Conservation (phyloP, 495 filamentous ascomycete genomes). For the Penicillium cinerascens region DNA sequence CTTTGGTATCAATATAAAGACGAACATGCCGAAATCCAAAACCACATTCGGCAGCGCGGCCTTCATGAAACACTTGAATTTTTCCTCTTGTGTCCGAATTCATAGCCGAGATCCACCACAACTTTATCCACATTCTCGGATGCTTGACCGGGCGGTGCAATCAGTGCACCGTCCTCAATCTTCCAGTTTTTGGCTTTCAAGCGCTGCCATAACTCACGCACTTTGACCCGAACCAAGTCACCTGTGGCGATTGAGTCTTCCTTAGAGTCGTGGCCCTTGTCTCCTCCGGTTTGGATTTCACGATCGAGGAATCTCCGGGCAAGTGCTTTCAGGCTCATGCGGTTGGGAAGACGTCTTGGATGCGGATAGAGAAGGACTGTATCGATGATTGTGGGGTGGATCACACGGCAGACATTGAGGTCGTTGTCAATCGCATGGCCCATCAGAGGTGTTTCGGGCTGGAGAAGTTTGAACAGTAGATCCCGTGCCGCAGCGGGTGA, state of each 20-base stretch:
- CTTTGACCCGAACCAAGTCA: conserved; percentile 69
- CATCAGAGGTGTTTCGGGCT: conserved; percentile 74
- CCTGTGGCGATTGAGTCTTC: conserved; percentile 89
- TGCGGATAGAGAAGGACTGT: conserved; percentile 83
- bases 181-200: conserved; percentile 64
- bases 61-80: background rate
- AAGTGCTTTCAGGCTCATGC: conserved; percentile 70
- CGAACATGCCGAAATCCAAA: background rate
- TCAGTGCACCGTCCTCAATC: conserved; percentile 48
- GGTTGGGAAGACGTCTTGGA: conserved; percentile 61
- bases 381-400: conserved; percentile 83
- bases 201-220: conserved; percentile 60
- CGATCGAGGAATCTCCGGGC: conserved; percentile 60
- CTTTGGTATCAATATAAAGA: background rate
- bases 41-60: background rate
- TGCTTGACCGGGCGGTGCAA: conserved; percentile 37
- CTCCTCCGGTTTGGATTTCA: conserved; percentile 73
- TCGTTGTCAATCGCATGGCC: conserved; percentile 97
- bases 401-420: conserved; percentile 73
- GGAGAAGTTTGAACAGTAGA: conserved; percentile 66
- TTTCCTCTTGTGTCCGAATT: conserved; percentile 26
- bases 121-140: conserved; percentile 1
- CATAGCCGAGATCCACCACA: conserved; percentile 13
- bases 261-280: conserved; percentile 74
- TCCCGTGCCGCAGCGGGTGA: conserved; percentile 68